Evolutionary conservation across 2,329 filamentous ascomycete genomes (phyloP).

Genomic region (Beauveria brongniartii): DNA sequence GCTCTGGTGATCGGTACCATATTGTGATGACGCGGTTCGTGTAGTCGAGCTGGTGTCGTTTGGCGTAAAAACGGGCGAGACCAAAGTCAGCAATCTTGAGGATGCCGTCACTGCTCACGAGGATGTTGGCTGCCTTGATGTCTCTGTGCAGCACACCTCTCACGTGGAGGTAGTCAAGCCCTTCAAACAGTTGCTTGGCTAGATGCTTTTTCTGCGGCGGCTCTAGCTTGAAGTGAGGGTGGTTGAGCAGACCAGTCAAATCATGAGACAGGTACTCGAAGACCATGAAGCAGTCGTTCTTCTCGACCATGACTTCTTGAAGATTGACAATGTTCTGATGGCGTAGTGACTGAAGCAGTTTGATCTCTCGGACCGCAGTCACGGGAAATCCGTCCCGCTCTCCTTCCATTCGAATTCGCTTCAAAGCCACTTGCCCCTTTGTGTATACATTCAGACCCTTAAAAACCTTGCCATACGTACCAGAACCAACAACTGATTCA

Average conservation of each 20-base stretch:
- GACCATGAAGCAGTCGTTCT: conserved; percentile 99
- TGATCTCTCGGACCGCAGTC: conserved; percentile 85
- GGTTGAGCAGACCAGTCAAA: conserved; percentile 87
- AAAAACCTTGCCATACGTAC: conserved; percentile 93
- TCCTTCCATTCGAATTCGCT: conserved; percentile 89
- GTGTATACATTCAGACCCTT: conserved; percentile 93
- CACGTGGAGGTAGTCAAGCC: conserved; percentile 85
- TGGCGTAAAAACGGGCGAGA: conserved; percentile 90
- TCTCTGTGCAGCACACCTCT: conserved; percentile 93
- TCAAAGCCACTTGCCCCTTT: conserved; percentile 72
- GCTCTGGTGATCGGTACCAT: conserved; percentile 89
- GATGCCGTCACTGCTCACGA: conserved; percentile 82
- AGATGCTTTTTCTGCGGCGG: conserved; percentile 86
- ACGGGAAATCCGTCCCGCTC: conserved; percentile 87
- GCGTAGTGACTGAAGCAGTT: conserved; percentile 77
- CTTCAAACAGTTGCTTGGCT: conserved; percentile 86
- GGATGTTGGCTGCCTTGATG: conserved; percentile 96
- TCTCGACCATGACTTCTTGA: conserved; percentile 94
- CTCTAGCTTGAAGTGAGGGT: conserved; percentile 82
- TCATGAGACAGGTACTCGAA: conserved; percentile 98
- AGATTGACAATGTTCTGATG: conserved; percentile 77
- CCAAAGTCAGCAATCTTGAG: conserved; percentile 95
- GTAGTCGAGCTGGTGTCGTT: conserved; percentile 85
- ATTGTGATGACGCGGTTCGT: conserved; percentile 98
- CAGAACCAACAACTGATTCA: conserved; percentile 90